Base-by-base conservation (phyloP, 805 yeast species). In the Middelhovenomyces tepae region DNA sequence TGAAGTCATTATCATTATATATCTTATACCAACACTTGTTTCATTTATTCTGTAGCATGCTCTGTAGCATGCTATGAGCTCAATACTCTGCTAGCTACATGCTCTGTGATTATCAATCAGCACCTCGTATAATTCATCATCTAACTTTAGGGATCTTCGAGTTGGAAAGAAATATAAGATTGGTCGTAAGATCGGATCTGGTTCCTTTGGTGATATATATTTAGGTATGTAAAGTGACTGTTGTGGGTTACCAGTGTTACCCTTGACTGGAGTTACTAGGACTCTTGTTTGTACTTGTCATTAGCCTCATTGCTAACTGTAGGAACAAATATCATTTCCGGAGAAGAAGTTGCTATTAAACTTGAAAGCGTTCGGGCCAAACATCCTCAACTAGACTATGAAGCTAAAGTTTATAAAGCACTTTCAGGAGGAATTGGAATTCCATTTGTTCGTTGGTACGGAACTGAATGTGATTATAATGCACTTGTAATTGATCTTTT, bases 311-410 rank as follows among this genome's bases (percentile, higher is more conserved):
- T 20, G 14, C 11, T n/a, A n/a, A 19, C n/a, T 27, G 4, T 32
- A 42, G 83, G 95, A 8, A 84, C 94, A 16, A 91, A 89, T 61
- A 75, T 91, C 57, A 84, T 89, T 31, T 81, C 93, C 26, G 96
- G 97, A 26, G 97, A 91, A 59, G 95, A 89, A 58, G 96, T 91
- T 34, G 98, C 97, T 45, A 89, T 89, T 66, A 89, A 89, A 58
- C 67, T 89, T 42, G 98, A 89, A 56, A 78, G 82, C 43, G 75
- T 82, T 34, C 69, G 79, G 37, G 95, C 97, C 2, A 83, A 85
- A 53, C 97, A 91, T 56, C 97, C 98, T 1, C 98, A 89, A 62
- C 69, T 89, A 45, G 96, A 89, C 53, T 91, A 89, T 56, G 98
- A 89, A 60, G 95, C 96, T 10, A 77, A 93, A 47, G 97, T 91